These are phyloP conservation scores for Plasmodium ovale DNA, from an alignment of 169 alveolate genomes.

Conservation along the genomic window DNA sequence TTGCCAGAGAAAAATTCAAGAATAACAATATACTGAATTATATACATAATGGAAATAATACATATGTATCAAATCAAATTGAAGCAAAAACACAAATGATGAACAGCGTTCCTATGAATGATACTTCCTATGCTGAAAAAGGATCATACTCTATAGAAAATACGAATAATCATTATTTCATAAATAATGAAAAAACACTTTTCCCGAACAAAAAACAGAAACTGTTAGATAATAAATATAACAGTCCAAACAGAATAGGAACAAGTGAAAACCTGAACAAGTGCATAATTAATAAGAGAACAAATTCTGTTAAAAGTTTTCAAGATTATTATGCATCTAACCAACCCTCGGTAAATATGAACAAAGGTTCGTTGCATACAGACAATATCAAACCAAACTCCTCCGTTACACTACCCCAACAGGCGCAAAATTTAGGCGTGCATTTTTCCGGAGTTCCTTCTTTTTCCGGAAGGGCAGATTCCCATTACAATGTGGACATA, in stretches of 20 bases:
- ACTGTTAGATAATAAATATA: not conserved
- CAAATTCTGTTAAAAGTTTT: slow-evolving; percentile 6
- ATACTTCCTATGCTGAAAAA: slow-evolving; percentile 5
- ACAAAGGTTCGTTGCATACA: slow-evolving; percentile 12
- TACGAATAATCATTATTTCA: slow-evolving; percentile 20
- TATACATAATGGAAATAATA: slow-evolving; percentile 9
- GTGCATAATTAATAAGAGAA: slow-evolving; percentile 6
- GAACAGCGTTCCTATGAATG: not conserved
- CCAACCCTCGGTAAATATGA: slow-evolving; percentile 30
- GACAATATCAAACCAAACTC: slow-evolving; percentile 22
- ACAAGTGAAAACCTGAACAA: slow-evolving; percentile 34
- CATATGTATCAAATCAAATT: not conserved
- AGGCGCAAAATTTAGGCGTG: slow-evolving; percentile 6
- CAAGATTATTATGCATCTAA: slow-evolving; percentile 24
- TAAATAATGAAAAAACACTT: slow-evolving; percentile 22
- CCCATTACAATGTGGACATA: not conserved
- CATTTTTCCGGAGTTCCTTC: not conserved
- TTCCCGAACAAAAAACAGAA: slow-evolving; percentile 31
- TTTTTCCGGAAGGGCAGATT: slow-evolving; percentile 3
- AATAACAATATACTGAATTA: slow-evolving; percentile 29
- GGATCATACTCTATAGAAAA: slow-evolving; percentile 5
- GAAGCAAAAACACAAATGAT: not conserved
- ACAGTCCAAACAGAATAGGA: slow-evolving; percentile 26
- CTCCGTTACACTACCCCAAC: slow-evolving; percentile 26
- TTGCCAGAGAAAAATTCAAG: slow-evolving; percentile 13